Conservation (phyloP, 2,329 filamentous ascomycete genomes). For the Ophiostoma perfectum region DNA sequence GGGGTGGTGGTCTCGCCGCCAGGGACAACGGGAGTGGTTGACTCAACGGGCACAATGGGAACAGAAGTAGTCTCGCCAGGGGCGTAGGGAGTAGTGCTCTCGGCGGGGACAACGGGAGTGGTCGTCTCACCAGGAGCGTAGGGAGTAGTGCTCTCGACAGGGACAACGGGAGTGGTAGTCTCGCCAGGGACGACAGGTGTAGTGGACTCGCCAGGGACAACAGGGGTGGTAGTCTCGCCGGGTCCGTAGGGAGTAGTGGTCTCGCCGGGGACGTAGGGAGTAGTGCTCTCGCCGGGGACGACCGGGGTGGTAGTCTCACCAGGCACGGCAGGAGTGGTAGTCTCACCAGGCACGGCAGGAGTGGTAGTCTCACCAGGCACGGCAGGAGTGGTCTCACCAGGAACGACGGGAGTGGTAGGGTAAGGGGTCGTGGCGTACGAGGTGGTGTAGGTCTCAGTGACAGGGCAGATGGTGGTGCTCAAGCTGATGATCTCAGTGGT, state of each 20-base stretch:
- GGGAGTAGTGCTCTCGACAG: background rate
- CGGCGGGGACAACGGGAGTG: background rate
- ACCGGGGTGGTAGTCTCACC: background rate
- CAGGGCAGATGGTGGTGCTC: conserved; percentile 40
- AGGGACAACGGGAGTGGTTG: background rate
- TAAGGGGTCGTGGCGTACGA: background rate
- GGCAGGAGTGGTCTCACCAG: background rate
- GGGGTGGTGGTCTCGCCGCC: background rate
- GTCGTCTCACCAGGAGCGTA: background rate
- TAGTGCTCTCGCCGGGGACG: background rate
- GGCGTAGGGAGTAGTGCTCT: background rate
- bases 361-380: background rate
- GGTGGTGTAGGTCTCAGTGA: conserved; percentile 25
- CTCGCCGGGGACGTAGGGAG: background rate
- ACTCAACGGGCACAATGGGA: background rate
- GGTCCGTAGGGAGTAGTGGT: background rate
- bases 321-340: background rate
- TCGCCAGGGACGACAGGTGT: background rate
- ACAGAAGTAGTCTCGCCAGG: background rate
- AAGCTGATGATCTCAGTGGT: conserved; percentile 31
- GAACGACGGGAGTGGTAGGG: background rate
- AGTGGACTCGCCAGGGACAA: background rate
- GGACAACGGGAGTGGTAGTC: background rate
- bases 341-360: background rate
- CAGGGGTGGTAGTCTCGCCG: background rate